Evolutionary conservation across 306 rosid species (phyloP), one percentile per base, ranked within the genome.

Genomic region (Cucurbita argyrosperma): DNA sequence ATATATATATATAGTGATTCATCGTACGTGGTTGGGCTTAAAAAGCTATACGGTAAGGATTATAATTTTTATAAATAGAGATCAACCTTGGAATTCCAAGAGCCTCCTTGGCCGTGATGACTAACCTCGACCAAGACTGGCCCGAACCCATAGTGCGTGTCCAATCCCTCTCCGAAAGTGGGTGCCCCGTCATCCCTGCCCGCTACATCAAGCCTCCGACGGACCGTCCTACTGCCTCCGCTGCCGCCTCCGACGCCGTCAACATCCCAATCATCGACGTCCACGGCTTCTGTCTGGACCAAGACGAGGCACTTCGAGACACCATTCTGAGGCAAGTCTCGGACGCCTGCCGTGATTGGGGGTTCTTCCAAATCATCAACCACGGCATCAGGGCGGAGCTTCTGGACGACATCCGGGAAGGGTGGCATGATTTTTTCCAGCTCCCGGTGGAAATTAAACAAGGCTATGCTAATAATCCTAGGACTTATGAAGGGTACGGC

Each of bases 121-220:
- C 19, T 71, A 76, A 76, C 61, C 82, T 83, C 8, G 71, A 57
- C 23, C 67, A 61, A 37, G 91, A 87, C 21, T 92, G 98, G 98
- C 98, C 98, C 1, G 98, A 92, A 55, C 93, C 96, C 37, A 85
- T 92, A 11, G 83, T 88, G 14, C 82, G 98, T 0, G 98, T 92
- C 60, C 98, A 92, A 56, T 79, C 93, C 84, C 75, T 92, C 55
- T 87, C 98, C 7, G 87, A 92, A 13, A 74, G 63, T 23, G 79
- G 86, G 63, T 42, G 6, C 5, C 50, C 82, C 19, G 73, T 61
- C 43, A 80, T 92, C 55, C 98, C 98, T 2, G 75, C 71, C 67
- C 88, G 89, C 2, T 92, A 92, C 74, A 80, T 92, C 77, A 92
- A 92, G 52, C 91, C 96, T 16, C 79, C 74, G 0, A 9, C 50